A percentile compares a stretch with the other conserved stretches of the same genome.
phyloP scores from a whole-genome alignment of 352 stramenopile genomes.

The Globisporangium orthogonon region DNA sequence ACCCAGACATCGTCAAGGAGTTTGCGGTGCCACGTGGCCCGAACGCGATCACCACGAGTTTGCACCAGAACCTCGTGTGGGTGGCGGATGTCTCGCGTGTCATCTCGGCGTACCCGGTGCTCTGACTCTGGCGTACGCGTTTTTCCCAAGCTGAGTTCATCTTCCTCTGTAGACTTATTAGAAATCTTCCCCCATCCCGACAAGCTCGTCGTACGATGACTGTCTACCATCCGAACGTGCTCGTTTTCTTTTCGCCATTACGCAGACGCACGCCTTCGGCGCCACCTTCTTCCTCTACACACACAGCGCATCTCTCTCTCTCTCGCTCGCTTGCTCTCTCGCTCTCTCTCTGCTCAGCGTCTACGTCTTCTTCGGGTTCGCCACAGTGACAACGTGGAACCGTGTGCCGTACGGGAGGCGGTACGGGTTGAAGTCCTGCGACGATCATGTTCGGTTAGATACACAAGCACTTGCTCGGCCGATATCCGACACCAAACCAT shows the following conservation, averaged over 20 bases:
- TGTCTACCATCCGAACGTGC: neutral
- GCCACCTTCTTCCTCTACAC: too few relatives aligned
- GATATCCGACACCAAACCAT: too few relatives aligned
- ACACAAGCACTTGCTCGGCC: too few relatives aligned
- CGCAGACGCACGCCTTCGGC: too few relatives aligned
- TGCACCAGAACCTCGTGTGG: constrained; percentile 41
- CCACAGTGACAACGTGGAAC: constrained; percentile 76
- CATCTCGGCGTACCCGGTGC: constrained; percentile 38
- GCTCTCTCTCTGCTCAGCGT: neutral
- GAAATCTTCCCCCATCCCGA: neutral
- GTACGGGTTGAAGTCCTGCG: constrained; percentile 80
- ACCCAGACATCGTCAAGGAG: constrained; percentile 38
- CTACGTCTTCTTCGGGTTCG: constrained; percentile 65
- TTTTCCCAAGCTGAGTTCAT: too few relatives aligned
- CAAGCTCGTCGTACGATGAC: neutral
- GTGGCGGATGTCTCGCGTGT: constrained; percentile 44
- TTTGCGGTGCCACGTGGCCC: constrained; percentile 35
- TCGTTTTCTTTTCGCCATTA: neutral
- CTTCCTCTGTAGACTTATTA: too few relatives aligned
- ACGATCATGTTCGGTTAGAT: neutral
- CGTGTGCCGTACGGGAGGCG: constrained; percentile 64
- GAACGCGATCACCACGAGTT: constrained; percentile 51
- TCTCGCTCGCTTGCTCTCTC: neutral
- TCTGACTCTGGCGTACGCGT: constrained; percentile 11
- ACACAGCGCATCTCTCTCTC: too few relatives aligned